Evolutionary conservation across 108 stramenopile species (phyloP).

Genomic region (Nannochloropsis salina): DNA sequence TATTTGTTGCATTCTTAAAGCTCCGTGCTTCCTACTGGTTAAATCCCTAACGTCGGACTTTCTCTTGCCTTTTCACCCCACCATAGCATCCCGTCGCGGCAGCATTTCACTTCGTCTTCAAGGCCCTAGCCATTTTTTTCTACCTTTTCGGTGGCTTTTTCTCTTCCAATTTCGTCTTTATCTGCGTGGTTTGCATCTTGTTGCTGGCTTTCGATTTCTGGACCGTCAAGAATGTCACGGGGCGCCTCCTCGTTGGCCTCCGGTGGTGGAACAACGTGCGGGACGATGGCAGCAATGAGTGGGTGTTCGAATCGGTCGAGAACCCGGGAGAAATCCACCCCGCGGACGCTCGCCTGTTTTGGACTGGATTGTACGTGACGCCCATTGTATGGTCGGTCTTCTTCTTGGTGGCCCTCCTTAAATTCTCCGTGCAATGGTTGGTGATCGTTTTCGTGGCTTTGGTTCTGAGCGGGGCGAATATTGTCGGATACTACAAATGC

Average conservation of each 20-base stretch:
- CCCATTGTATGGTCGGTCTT: conserved; percentile 72
- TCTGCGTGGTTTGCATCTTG: conserved; percentile 81
- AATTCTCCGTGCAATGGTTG: conserved; percentile 74
- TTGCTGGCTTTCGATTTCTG: conserved; percentile 92
- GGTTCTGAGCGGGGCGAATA: conserved; percentile 71
- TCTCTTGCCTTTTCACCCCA: neutral
- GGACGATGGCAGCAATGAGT: conserved; percentile 65
- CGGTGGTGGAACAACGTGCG: conserved; percentile 93
- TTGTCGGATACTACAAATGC: conserved; percentile 92
- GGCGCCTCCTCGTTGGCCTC: conserved; percentile 71
- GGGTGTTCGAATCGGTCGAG: conserved; percentile 80
- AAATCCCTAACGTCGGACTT: neutral
- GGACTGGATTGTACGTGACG: conserved; percentile 79
- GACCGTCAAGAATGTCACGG: conserved; percentile 69
- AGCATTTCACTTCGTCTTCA: conserved; percentile 86
- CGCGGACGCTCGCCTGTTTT: conserved; percentile 80
- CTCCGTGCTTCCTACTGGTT: neutral
- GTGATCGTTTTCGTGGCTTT: conserved; percentile 73
- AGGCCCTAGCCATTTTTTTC: conserved; percentile 67
- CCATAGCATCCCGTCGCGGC: conserved; percentile 68
- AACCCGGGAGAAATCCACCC: conserved; percentile 55
- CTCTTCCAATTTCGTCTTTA: conserved; percentile 73
- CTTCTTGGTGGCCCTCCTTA: conserved; percentile 66
- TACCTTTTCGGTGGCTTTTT: conserved; percentile 72
- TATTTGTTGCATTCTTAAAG: neutral